These are phyloP conservation scores for Nannochloropsis oceanica DNA, from an alignment of 108 stramenopile species.

Conservation along the genomic window DNA sequence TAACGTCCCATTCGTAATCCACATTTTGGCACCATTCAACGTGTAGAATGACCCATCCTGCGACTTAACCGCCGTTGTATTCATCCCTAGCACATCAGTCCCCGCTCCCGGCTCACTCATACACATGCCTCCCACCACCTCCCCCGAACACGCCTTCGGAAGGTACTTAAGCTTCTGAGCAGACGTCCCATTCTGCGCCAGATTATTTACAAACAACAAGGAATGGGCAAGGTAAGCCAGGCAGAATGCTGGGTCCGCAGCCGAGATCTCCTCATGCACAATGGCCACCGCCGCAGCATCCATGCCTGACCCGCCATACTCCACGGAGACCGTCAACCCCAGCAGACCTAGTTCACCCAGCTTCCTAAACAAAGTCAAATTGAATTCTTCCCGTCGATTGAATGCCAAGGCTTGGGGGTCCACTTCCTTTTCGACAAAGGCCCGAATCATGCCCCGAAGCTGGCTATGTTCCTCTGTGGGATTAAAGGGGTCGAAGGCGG, in stretches of 20 bases:
- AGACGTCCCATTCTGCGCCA: slow-evolving; percentile 55
- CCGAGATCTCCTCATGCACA: slow-evolving; percentile 60
- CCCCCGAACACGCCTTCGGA: slow-evolving; percentile 62
- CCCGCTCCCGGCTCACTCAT: slow-evolving; percentile 96
- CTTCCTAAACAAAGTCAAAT: slow-evolving; percentile 60
- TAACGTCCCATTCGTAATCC: slow-evolving; percentile 97
- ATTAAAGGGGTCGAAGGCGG: slow-evolving; percentile 42
- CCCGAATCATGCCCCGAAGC: slow-evolving; percentile 64
- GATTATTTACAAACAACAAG: slow-evolving; percentile 62
- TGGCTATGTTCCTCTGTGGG: slow-evolving; percentile 74
- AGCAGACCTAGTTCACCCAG: slow-evolving; percentile 81
- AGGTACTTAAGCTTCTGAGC: slow-evolving; percentile 47
- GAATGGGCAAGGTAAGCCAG: slow-evolving; percentile 89
- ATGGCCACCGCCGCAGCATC: slow-evolving; percentile 71
- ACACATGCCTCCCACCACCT: slow-evolving; percentile 84
- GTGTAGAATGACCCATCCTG: slow-evolving; percentile 40
- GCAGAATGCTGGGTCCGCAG: slow-evolving; percentile 92
- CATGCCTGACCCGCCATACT: slow-evolving; percentile 80
- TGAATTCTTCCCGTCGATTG: slow-evolving; percentile 71
- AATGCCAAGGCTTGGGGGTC: slow-evolving; percentile 80
- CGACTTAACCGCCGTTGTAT: slow-evolving; percentile 54
- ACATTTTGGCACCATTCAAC: slow-evolving; percentile 94
- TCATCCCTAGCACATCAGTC: slow-evolving; percentile 93
- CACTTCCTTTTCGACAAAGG: slow-evolving; percentile 52
- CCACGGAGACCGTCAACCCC: slow-evolving; percentile 71